Percentiles rank a stretch among this genome's conserved stretches.
These are phyloP conservation scores for Diplosphaera chodatii DNA, from an alignment of 139 green algal genomes.

Conservation along the genomic window DNA sequence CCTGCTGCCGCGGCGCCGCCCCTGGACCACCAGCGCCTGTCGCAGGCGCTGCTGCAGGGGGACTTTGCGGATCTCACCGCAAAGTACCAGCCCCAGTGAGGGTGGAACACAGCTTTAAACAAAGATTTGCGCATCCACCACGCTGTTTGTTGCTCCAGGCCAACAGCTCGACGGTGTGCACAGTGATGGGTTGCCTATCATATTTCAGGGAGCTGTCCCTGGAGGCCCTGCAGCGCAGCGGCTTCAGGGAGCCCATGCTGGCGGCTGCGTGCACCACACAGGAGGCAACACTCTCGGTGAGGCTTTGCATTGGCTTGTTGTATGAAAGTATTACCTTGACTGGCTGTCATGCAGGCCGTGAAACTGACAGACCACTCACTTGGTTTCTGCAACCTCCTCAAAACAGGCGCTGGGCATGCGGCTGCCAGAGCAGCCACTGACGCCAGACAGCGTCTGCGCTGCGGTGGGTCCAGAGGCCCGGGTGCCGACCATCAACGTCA, in stretches of 20 bases:
- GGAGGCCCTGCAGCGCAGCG: not conserved
- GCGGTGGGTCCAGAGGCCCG: slow-evolving; percentile 4
- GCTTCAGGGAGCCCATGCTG: slow-evolving; percentile 4
- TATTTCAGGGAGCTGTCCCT: slow-evolving; percentile 1
- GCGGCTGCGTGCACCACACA: no score
- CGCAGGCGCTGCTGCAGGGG: not conserved
- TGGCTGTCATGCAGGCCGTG: no score
- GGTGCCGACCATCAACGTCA: slow-evolving; percentile 39
- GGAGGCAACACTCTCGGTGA: not conserved
- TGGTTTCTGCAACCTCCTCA: no score
- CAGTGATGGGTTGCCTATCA: no score
- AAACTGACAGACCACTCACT: no score
- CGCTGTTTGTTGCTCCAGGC: no score
- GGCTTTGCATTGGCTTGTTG: no score
- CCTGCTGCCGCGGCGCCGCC: not conserved
- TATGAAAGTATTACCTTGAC: no score
- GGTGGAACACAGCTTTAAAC: no score
- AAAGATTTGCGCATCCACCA: no score
- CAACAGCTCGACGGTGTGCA: no score
- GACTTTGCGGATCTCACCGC: not conserved
- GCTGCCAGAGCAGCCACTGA: slow-evolving; percentile 14
- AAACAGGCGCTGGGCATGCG: slow-evolving; percentile 21
- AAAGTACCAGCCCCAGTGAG: not conserved
- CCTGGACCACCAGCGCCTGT: not conserved
- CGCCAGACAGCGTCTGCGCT: not conserved